phyloP scores from a whole-genome alignment of 306 rosid genomes.

The Citrullus mucosospermus region DNA sequence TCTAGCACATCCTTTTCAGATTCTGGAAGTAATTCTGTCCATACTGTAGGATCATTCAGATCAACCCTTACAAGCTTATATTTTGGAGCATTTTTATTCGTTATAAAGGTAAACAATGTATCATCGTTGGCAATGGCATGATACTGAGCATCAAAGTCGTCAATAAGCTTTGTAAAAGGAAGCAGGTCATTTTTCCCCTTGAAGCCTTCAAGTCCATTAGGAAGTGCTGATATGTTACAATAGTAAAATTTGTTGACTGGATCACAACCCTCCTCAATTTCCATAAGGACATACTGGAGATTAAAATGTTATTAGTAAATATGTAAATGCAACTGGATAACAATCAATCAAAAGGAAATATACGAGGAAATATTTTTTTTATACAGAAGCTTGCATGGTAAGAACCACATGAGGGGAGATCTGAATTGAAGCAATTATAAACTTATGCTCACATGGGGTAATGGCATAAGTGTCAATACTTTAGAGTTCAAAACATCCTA shows the following conservation, averaged over 20 bases:
- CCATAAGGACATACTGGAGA: conserved; percentile 54
- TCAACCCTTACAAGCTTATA: conserved; percentile 74
- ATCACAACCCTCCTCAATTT: conserved; percentile 63
- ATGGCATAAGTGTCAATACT: neutral
- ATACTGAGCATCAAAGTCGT: conserved; percentile 61
- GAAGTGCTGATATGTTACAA: conserved; percentile 58
- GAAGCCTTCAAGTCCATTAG: conserved; percentile 56
- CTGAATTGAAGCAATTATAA: neutral
- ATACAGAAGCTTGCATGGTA: neutral
- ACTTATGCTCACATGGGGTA: neutral
- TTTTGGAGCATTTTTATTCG: conserved; percentile 89
- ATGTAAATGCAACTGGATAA: neutral
- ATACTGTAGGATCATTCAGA: conserved; percentile 57
- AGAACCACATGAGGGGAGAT: neutral
- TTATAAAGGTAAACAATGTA: conserved; percentile 56
- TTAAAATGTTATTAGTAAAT: neutral
- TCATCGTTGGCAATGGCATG: conserved; percentile 65
- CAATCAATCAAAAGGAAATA: neutral
- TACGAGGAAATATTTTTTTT: neutral
- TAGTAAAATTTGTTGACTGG: conserved; percentile 87
- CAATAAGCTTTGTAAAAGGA: conserved; percentile 64
- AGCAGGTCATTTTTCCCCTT: conserved; percentile 45
- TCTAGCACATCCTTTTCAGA: conserved; percentile 69
- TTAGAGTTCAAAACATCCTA: neutral
- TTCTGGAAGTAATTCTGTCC: conserved; percentile 69